These are phyloP conservation scores for Boletus subcaerulescens DNA, from an alignment of 768 basidiomycete species.

Conservation along the genomic window DNA sequence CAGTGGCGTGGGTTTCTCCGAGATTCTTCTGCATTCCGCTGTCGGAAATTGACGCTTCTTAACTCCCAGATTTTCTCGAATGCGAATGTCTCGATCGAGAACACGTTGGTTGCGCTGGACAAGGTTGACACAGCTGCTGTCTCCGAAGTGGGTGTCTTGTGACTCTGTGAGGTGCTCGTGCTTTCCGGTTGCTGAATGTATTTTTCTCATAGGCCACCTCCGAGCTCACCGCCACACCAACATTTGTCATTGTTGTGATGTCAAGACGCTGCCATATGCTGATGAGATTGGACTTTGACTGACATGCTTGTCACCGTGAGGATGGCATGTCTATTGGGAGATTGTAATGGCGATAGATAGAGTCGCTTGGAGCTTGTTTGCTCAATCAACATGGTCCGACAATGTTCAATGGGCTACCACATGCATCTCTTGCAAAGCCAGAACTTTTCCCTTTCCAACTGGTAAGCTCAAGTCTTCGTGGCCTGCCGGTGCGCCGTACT, in stretches of 20 bases:
- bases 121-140: slow-evolving; percentile 63
- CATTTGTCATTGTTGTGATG: slow-evolving; percentile 81
- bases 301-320: background rate
- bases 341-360: slow-evolving; percentile 20
- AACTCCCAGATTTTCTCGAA: slow-evolving; percentile 60
- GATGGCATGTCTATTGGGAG: slow-evolving; percentile 8
- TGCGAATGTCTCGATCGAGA: slow-evolving; percentile 52
- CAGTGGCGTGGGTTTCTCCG: slow-evolving; percentile 49
- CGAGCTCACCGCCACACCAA: slow-evolving; percentile 75
- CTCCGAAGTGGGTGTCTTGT: slow-evolving; percentile 52
- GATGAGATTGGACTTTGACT: slow-evolving; percentile 78
- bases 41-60: slow-evolving; percentile 1
- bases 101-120: slow-evolving; percentile 67
- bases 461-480: too few species aligned
- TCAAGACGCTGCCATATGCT: slow-evolving; percentile 71
- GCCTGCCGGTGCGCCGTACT: too few species aligned
- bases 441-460: too few species aligned
- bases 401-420: too few species aligned
- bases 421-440: too few species aligned
- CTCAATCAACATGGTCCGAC: background rate
- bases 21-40: slow-evolving; percentile 4
- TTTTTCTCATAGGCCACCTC: slow-evolving; percentile 46
- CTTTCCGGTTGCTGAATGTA: background rate
- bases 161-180: background rate
- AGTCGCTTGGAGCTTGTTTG: background rate